Evolutionary conservation across 345 rosid genomes (phyloP).

Genomic region (Psidium friedrichsthalianum): DNA sequence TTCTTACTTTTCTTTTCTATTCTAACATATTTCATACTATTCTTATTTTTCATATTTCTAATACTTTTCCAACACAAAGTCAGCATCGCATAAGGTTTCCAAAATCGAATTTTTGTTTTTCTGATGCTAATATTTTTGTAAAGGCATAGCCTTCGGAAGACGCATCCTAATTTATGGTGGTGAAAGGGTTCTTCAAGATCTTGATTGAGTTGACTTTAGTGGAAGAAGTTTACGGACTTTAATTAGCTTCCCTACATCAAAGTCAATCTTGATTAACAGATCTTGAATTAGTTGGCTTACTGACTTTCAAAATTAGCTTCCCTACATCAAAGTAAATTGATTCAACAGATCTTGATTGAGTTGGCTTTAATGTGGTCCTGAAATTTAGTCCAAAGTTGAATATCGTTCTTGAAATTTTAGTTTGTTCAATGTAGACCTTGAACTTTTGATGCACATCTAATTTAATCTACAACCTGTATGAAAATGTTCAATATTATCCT

Average conservation of each 20-base stretch:
- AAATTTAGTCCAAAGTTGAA: no score
- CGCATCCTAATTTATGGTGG: neutral
- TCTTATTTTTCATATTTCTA: no score
- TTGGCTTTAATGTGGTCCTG: no score
- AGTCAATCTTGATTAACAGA: neutral
- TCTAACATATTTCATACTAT: no score
- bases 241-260: neutral
- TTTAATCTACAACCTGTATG: no score
- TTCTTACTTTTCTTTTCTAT: no score
- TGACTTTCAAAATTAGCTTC: neutral
- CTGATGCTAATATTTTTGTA: neutral
- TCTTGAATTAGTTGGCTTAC: neutral
- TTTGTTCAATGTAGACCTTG: no score
- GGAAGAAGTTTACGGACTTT: neutral
- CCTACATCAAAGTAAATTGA: neutral
- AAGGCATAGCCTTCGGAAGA: neutral
- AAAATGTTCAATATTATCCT: no score
- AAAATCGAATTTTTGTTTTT: neutral
- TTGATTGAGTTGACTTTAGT: neutral
- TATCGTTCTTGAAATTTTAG: no score
- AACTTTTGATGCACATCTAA: no score
- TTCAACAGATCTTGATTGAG: neutral
- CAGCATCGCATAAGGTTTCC: neutral
- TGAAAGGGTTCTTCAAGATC: neutral
- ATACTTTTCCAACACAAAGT: no score